phyloP scores from a whole-genome alignment of 2,329 filamentous ascomycete genomes.

The Pseudogymnoascus sp. region DNA sequence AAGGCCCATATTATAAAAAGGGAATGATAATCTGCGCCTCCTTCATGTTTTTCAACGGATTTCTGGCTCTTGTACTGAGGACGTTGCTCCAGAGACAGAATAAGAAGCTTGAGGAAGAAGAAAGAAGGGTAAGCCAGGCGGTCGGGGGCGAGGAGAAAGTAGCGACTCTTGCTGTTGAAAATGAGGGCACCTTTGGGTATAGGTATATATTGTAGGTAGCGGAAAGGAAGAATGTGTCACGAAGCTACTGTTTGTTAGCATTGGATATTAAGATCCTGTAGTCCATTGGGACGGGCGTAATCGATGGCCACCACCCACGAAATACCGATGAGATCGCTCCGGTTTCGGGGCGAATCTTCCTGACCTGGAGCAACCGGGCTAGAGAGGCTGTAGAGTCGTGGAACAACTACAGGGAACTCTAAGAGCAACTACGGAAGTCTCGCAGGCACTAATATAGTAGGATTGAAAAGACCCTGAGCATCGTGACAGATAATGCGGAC shows the following conservation, averaged over 20 bases:
- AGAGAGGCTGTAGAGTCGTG: background rate
- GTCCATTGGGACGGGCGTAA: background rate
- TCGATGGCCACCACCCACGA: background rate
- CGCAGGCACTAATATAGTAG: background rate
- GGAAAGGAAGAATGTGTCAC: background rate
- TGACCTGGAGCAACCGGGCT: background rate
- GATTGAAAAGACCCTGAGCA: background rate
- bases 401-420: background rate
- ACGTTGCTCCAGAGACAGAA: constrained; percentile 54
- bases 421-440: background rate
- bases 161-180: background rate
- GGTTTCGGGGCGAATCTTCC: background rate
- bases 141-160: background rate
- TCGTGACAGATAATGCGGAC: background rate
- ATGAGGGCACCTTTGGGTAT: background rate
- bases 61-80: constrained; percentile 47
- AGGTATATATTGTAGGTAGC: background rate
- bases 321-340: background rate
- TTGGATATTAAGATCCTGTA: background rate
- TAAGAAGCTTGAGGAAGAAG: constrained; percentile 44
- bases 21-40: constrained; percentile 55
- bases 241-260: background rate
- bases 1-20: constrained; percentile 41
- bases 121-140: background rate
- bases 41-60: constrained; percentile 53